Evolutionary conservation across 192 early-diverging fungal species (phyloP), one percentile per base, ranked within the genome.

Genomic region (Coemansia sp.): DNA sequence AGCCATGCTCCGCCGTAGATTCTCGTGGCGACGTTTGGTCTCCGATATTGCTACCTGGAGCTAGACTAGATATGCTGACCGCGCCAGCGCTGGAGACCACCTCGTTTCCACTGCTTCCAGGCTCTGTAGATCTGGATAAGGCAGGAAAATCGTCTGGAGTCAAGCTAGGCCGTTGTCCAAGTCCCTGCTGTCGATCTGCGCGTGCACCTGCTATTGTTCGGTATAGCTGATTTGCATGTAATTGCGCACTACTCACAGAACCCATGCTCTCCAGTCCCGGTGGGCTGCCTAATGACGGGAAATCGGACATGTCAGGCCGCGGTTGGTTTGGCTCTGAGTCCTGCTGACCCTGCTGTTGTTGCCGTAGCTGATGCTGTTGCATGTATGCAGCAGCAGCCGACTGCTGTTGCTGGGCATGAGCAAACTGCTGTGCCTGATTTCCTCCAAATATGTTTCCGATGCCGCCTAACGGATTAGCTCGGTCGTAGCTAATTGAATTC

Each of bases 241-340:
- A 72, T 42, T 74, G 72, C 61, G 66, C 20, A 61, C 59, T 11
- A 63, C 63, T 51, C 59, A 57, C 56, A 50, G 54, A 52, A 19
- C 36, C 53, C 55, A 68, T 56, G 39, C 24, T 62, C 10, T 59
- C 17, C 27, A 80, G 60, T 4, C 78, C 78, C 10, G 78, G 78
- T 14, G 78, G 78, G 55, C 70, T 75, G 17, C 78, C 78, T 20
- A 80, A 52, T 8, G 78, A 75, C 46, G 78, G 78, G 54, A 80
- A 80, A 3, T 80, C 78, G 9, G 78, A 72, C 66, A 80, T 80
- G 54, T 80, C 72, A 24, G 78, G 78, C 39, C 78, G 78, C 33
- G 68, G 64, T 33, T 74, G 71, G 14, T 67, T 46, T 46, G 39
- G 61, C 24, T 74, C 59, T 20, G 57, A 59, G 27, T 19, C 39